Base-by-base conservation (phyloP, 495 filamentous ascomycete genomes). In the Podospora appendiculata region DNA sequence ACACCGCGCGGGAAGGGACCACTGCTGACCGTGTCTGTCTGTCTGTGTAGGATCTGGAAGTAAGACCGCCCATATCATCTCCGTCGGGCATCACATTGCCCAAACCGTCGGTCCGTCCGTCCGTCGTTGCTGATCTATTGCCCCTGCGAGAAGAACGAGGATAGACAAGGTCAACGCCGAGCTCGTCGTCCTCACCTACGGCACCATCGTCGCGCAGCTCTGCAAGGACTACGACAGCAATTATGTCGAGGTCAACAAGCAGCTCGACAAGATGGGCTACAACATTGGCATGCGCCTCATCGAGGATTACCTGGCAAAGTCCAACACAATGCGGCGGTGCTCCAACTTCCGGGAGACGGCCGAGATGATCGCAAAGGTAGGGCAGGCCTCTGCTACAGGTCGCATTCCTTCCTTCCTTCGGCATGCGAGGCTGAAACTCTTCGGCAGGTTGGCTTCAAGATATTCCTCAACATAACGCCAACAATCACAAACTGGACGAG, bases 251-350 rank as follows among this genome's bases (percentile, higher is more conserved):
- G 92, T 90, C 66, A 98, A 98, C 73, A 89, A 89, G 71, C 93
- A 98, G 66, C 76, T 98, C 43, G 93, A 98, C 64, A 94, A 90
- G 72, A 98, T 98, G 93, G 93, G 93, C 38, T 95, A 97, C 76
- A 96, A 96, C 59, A 97, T 98, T 53, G 93, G 93, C 8, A 79
- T 97, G 68, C 87, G 93, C 25, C 74, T 98, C 58, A 96, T 98
- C 65, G 93, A 98, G 60, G 93, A 98, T 67, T 98, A 95, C 66
- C 83, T 98, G 39, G 93, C 93, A 56, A 96, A 96, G 69, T 89
- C 89, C 11, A 89, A 86, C 54, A 86, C 86, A 13, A 88, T 89
- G 62, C 68, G 72, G 55, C 80, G 90, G 51, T 98, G 93, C 70
- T 79, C 84, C 54, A 96, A 93, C 68, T 96, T 98, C 60, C 78